Evolutionary conservation across 2,329 filamentous ascomycete genomes (phyloP), one percentile per base, ranked within the genome.

Genomic region (Raffaelea deltoideospora): DNA sequence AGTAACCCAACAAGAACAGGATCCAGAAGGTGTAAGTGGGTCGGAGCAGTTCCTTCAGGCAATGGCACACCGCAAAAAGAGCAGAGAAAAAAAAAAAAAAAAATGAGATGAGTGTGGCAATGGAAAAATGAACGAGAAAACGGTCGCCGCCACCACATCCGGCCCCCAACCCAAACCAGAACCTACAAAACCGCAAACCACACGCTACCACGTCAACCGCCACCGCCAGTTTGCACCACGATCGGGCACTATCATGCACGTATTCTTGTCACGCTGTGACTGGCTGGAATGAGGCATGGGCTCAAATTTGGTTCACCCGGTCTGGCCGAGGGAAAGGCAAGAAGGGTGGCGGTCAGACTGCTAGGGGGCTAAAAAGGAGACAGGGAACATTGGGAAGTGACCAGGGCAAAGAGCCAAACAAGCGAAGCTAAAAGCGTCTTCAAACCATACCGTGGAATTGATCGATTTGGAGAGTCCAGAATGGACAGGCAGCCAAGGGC

Each of bases 401-500:
- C 23, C 13, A 26, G 8, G n/a, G n/a, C 23, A 31, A 10, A 17
- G 21, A 31, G 31, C 4, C 17, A 8, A 18, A 27, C 21, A 35
- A 35, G 10, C 10, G 22, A 15, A 15, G 10, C 3, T 30, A 19
- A 32, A 17, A 31, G 34, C n/a, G n/a, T n/a, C n/a, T 26, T 13
- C 34, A 28, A 41, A 30, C 3, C 70, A 53, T 71, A 88, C 72
- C 69, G 76, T 42, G 74, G 67, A 45, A 95, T 75, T 43, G 73
- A 79, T 47, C 72, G 67, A 54, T 81, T 69, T 39, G 90, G 88
- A 39, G 78, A 67, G 50, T 83, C 86, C 33, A 96, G 62, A 45
- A 96, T 83, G 50, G 83, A 79, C 37, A 98, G 70, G 57, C 84
- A 92, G 38, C 80, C 90, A 41, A 98, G 63, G 38, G 83, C 87